Percentiles rank a stretch among this genome's conserved stretches.
Conservation (phyloP, 148 eudicot genomes). For the Beta vulgaris region DNA sequence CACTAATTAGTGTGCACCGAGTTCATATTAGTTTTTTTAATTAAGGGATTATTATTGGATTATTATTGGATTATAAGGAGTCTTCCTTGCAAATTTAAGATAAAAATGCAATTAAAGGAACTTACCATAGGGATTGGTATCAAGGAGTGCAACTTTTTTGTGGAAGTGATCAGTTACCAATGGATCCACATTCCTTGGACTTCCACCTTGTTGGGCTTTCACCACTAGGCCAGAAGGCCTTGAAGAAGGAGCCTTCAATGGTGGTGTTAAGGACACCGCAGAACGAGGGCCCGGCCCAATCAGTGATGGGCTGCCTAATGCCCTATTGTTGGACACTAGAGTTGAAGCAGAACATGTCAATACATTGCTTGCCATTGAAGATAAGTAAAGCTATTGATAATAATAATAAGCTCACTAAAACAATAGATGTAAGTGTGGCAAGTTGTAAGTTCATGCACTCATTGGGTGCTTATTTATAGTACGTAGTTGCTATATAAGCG, state of each 20-base stretch:
- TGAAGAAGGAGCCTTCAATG: slow-evolving; percentile 9
- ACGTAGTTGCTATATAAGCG: too few species aligned
- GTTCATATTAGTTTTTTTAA: too few species aligned
- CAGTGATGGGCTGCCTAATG: neutral
- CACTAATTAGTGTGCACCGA: too few species aligned
- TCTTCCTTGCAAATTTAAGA: neutral
- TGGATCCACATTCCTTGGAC: slow-evolving; percentile 7
- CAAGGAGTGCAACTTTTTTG: slow-evolving; percentile 18
- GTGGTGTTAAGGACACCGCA: neutral
- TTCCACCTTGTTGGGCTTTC: slow-evolving; percentile 13
- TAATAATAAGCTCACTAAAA: neutral
- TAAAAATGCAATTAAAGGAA: neutral
- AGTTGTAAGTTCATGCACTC: neutral
- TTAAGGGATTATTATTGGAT: too few species aligned
- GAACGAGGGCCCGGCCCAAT: neutral
- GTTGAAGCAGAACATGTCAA: slow-evolving; percentile 4
- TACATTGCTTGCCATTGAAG: neutral
- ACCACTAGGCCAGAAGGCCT: too few species aligned
- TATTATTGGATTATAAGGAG: too few species aligned
- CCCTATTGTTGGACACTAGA: slow-evolving; percentile 1
- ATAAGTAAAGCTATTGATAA: too few species aligned
- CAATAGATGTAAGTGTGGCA: neutral
- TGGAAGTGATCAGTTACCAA: neutral
- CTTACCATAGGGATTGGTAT: slow-evolving; percentile 9
- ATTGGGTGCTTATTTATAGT: neutral